phyloP scores from a whole-genome alignment of 2,329 filamentous ascomycete species.

The Iodosphaeria phyllophila region DNA sequence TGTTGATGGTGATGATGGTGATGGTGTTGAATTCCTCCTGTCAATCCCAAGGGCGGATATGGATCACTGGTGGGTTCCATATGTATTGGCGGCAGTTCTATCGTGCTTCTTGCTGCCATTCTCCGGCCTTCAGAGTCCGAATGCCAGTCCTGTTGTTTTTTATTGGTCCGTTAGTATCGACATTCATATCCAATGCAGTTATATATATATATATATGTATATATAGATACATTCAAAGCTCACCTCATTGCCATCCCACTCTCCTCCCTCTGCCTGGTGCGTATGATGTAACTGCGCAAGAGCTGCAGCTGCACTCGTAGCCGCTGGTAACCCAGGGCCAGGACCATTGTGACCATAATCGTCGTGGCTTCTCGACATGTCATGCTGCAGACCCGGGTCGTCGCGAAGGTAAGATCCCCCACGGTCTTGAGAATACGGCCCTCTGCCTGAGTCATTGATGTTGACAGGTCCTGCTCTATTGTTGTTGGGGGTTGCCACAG shows the following conservation, averaged over 20 bases:
- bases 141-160: constrained; percentile 39
- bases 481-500: constrained; percentile 11
- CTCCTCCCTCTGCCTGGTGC: constrained; percentile 56
- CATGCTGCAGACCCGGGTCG: constrained; percentile 40
- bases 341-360: constrained; percentile 33
- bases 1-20: no score
- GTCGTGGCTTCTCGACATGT: constrained; percentile 49
- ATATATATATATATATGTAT: constrained; percentile 2
- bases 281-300: constrained; percentile 67
- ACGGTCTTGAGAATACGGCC: no score
- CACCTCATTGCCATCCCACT: constrained; percentile 66
- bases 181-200: no score
- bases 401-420: constrained; percentile 55
- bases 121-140: constrained; percentile 51
- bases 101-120: constrained; percentile 44
- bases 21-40: no score
- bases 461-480: no score
- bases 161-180: constrained; percentile 7
- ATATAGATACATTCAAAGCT: constrained; percentile 1
- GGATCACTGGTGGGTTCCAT: constrained; percentile 56
- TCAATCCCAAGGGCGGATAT: constrained; percentile 42
- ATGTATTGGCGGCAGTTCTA: constrained; percentile 57
- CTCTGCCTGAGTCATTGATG: no score
- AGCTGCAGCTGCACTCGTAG: constrained; percentile 66
- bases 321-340: constrained; percentile 42